phyloP scores from a whole-genome alignment of 2,329 filamentous ascomycete genomes.

The Sordariomycetes sp. region DNA sequence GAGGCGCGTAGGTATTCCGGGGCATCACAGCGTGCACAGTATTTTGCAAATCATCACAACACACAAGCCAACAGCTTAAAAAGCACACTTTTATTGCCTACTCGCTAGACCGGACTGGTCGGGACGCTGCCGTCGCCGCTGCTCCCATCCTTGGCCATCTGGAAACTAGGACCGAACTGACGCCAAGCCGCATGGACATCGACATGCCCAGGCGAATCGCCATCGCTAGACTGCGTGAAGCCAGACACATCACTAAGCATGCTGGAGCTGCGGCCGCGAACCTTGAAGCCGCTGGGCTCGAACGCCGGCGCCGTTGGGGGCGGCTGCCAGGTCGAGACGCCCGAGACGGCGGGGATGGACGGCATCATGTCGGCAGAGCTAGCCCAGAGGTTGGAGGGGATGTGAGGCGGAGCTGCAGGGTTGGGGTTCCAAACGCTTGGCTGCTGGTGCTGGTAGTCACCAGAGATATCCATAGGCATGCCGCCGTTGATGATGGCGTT shows the following conservation, averaged over 20 bases:
- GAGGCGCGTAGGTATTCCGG: no score
- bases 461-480: slow-evolving; percentile 18
- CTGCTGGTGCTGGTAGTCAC: slow-evolving; percentile 9
- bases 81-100: not conserved
- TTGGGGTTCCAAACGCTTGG: slow-evolving; percentile 24
- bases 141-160: not conserved
- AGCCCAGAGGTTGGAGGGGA: slow-evolving; percentile 25
- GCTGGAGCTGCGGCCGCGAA: slow-evolving; percentile 51
- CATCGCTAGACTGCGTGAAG: slow-evolving; percentile 53
- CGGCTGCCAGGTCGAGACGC: slow-evolving; percentile 23
- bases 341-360: slow-evolving; percentile 17
- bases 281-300: slow-evolving; percentile 25
- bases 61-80: not conserved
- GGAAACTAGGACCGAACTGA: not conserved
- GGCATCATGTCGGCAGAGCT: slow-evolving; percentile 21
- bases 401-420: slow-evolving; percentile 21
- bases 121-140: slow-evolving; percentile 1
- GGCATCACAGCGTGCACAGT: no score
- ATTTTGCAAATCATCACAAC: no score
- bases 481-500: slow-evolving; percentile 16
- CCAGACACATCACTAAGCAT: slow-evolving; percentile 61
- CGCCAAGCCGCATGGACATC: not conserved
- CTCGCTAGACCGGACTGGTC: not conserved
- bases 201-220: slow-evolving; percentile 21
- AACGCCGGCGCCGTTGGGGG: slow-evolving; percentile 26